These are phyloP conservation scores for Penicillium sp. DNA, from an alignment of 2,329 filamentous ascomycete genomes.

Conservation along the genomic window DNA sequence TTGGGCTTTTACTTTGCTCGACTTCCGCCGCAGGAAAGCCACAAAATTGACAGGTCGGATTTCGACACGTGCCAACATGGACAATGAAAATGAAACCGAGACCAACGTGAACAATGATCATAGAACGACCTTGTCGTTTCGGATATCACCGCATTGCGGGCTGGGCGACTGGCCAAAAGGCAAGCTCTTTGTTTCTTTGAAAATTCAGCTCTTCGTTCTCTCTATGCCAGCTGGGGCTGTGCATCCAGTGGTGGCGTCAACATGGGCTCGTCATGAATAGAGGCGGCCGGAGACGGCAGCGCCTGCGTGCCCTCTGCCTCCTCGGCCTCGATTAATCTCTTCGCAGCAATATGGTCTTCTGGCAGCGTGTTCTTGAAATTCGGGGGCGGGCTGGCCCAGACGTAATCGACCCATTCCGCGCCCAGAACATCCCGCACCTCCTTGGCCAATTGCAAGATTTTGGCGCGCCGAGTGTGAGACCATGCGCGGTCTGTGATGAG, in stretches of 20 bases:
- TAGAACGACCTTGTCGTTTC: no score
- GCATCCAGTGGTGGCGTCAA: conserved; percentile 30
- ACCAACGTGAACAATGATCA: no score
- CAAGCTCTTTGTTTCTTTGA: no score
- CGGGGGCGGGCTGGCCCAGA: conserved; percentile 39
- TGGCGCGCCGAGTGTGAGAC: conserved; percentile 31
- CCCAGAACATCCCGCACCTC: conserved; percentile 37
- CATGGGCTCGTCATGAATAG: conserved; percentile 12
- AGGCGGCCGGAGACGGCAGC: conserved; percentile 1
- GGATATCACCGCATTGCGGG: no score
- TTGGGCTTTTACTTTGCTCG: no score
- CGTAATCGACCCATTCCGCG: conserved; percentile 40
- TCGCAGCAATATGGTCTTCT: conserved; percentile 21
- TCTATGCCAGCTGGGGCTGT: conserved; percentile 20
- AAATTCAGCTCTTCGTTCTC: not conserved
- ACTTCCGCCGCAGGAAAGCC: no score
- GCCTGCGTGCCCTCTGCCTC: conserved; percentile 1
- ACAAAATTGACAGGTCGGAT: no score
- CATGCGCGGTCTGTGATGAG: conserved; percentile 36
- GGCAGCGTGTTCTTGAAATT: conserved; percentile 38
- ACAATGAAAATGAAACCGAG: no score
- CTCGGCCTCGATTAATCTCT: conserved; percentile 9
- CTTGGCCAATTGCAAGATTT: conserved; percentile 31
- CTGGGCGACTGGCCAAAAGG: no score
- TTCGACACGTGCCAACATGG: no score